A percentile compares a stretch with the other conserved stretches of the same genome.
These are phyloP conservation scores for Aspergillus pseudoviridinutans DNA, from an alignment of 2,329 filamentous ascomycete species.

Conservation along the genomic window DNA sequence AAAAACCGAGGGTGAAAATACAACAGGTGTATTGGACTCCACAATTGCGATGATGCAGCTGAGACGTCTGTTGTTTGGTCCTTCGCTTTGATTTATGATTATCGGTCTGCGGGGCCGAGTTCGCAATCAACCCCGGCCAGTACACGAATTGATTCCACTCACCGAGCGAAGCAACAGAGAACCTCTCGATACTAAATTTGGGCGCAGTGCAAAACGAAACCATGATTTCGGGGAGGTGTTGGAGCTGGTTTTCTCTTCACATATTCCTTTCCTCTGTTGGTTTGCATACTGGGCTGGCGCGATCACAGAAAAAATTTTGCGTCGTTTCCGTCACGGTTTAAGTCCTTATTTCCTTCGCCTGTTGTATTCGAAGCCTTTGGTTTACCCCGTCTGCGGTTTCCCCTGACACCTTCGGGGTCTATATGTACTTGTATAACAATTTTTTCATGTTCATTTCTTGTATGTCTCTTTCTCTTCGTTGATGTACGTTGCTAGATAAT, in stretches of 20 bases:
- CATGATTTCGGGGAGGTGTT: neutral
- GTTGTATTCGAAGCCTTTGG: slow-evolving; percentile 14
- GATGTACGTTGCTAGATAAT: slow-evolving; percentile 26
- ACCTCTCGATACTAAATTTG: neutral
- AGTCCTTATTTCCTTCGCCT: slow-evolving; percentile 4
- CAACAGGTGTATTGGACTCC: slow-evolving; percentile 13
- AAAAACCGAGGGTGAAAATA: slow-evolving; percentile 15
- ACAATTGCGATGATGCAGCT: slow-evolving; percentile 2
- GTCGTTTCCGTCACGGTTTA: slow-evolving; percentile 9
- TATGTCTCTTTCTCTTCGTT: slow-evolving; percentile 17
- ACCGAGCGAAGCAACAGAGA: neutral
- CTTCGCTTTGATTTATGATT: neutral
- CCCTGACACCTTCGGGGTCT: slow-evolving; percentile 24
- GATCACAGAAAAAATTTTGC: slow-evolving; percentile 4
- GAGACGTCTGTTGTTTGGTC: neutral
- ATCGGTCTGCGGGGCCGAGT: too few relatives aligned
- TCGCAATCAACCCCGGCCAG: neutral
- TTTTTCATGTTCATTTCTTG: slow-evolving; percentile 10
- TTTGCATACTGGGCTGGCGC: slow-evolving; percentile 8
- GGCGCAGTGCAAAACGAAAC: neutral
- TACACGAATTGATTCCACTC: neutral
- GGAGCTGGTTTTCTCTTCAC: neutral
- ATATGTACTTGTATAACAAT: slow-evolving; percentile 36
- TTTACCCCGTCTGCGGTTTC: slow-evolving; percentile 6
- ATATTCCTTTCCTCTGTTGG: neutral